Percentiles rank a stretch among this genome's conserved stretches.
phyloP scores from a whole-genome alignment of 2,329 filamentous ascomycete genomes.

The Bipolaris oryzae region DNA sequence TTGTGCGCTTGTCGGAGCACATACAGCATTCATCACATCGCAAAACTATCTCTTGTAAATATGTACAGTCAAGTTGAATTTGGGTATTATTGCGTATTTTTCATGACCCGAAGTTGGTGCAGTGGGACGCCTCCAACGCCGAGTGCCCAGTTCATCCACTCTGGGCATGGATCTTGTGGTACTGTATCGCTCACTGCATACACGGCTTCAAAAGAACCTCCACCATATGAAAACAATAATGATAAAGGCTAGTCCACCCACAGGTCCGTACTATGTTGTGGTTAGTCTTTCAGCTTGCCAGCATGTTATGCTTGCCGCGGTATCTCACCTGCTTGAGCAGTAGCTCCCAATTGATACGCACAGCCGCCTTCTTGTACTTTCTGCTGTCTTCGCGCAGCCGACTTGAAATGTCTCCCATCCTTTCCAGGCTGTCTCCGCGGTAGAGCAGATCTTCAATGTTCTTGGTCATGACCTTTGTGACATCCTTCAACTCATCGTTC shows the following conservation, averaged over 20 bases:
- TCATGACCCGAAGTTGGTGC: not conserved
- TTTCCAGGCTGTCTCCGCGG: conserved; percentile 88
- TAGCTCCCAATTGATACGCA: conserved; percentile 97
- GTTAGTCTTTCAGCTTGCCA: conserved; percentile 19
- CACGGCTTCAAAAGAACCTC: conserved; percentile 75
- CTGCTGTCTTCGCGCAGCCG: conserved; percentile 88
- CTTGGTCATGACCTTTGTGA: conserved; percentile 99
- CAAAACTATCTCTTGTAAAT: not conserved
- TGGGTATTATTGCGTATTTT: conserved; percentile 30
- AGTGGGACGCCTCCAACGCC: conserved; percentile 18
- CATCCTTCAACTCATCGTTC: conserved; percentile 95
- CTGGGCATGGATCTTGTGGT: conserved; percentile 1
- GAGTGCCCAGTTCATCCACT: not conserved
- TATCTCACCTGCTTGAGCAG: conserved; percentile 78
- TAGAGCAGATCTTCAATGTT: conserved; percentile 99
- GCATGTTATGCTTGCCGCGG: not conserved
- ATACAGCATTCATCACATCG: not conserved
- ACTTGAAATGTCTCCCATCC: conserved; percentile 94
- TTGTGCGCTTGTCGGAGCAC: not conserved
- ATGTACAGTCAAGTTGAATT: conserved; percentile 8
- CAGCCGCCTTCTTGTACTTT: conserved; percentile 91
- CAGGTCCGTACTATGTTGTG: conserved; percentile 74
- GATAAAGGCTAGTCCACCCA: conserved; percentile 80
- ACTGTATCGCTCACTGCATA: not conserved
- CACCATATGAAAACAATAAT: conserved; percentile 88